Percentiles rank a stretch among this genome's conserved stretches.
phyloP scores from a whole-genome alignment of 192 early-diverging fungal genomes.

The Cladochytrium replicatum region DNA sequence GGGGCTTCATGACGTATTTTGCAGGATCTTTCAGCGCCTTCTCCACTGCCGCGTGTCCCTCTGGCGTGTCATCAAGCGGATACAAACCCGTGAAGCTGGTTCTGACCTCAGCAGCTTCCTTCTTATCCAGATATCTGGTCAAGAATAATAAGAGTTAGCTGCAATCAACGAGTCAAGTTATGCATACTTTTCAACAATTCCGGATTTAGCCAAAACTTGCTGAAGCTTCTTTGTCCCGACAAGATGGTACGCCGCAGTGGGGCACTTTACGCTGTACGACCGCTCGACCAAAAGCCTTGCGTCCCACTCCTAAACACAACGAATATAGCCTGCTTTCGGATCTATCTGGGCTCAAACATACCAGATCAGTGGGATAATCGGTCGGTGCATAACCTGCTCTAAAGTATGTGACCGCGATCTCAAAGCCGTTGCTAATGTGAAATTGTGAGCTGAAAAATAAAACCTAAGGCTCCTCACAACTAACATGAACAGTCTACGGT shows the following conservation, averaged over 20 bases:
- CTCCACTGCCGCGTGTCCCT: constrained; percentile 57
- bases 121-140: not conserved
- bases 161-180: not conserved
- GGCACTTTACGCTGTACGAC: constrained; percentile 77
- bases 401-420: constrained; percentile 83
- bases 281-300: constrained; percentile 74
- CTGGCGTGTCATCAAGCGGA: constrained; percentile 62
- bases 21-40: constrained; percentile 54
- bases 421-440: constrained; percentile 47
- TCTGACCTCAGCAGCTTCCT: constrained; percentile 48
- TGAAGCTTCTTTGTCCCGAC: constrained; percentile 95
- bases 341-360: not conserved
- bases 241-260: constrained; percentile 81
- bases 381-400: constrained; percentile 84
- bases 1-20: constrained; percentile 85
- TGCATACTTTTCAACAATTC: constrained; percentile 69
- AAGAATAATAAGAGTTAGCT: not conserved
- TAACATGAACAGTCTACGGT: not conserved
- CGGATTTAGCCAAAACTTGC: constrained; percentile 75
- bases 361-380: constrained; percentile 60
- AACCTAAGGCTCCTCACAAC: no score
- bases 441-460: not conserved
- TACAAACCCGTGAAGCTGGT: constrained; percentile 83
- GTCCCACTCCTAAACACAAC: constrained; percentile 64
- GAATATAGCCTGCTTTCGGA: not conserved